Base-by-base conservation (phyloP, 257 asterid genomes). In the Solanum gracilifrons region DNA sequence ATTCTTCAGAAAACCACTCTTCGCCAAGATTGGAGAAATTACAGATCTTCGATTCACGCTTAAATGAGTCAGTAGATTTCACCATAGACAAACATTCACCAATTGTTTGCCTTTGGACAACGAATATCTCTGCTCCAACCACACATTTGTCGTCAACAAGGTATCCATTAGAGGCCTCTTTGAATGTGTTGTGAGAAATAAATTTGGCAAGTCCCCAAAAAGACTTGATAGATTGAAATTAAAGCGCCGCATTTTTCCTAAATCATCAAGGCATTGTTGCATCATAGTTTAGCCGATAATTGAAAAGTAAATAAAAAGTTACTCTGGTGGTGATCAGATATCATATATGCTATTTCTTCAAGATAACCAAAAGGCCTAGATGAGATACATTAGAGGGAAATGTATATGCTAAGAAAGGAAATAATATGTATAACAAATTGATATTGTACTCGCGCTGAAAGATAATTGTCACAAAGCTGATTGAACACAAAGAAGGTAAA, bases 151-250 rank as follows among this genome's bases (percentile, higher is more conserved):
- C 43, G 0, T 33, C 43, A 72, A 72, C 15, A 32, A 73, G 12
- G 37, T 69, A 87, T 6, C 91, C 90, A 0, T 84, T 90, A 5
- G 80, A 60, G 37, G 88, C 73, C 35, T 86, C 85, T 6, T 2
- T 79, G 58, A 90, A 66, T 27, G 9, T 60, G 5, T 66, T 21
- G 43, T 64, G 86, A 0, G 88, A 39, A 13, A 89, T 60, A 39
- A 91, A 25, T 43, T 90, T 37, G 32, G 88, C 2, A 43, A 88
- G 77, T 5, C 92, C 92, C 91, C 88, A 80, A 16, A 13, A 9
- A 1, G 86, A 21, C 33, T 76, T 72, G 62, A 87, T 9, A 20
- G 37, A 37, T 43, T 86, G 71, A 36, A 92, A n/a, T n/a, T n/a
- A n/a, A n/a, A 90, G 9, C 87, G 31, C 58, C 77, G 35, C 7